Evolutionary conservation across 345 rosid genomes (phyloP).

Genomic region (Gossypium herbaceum): DNA sequence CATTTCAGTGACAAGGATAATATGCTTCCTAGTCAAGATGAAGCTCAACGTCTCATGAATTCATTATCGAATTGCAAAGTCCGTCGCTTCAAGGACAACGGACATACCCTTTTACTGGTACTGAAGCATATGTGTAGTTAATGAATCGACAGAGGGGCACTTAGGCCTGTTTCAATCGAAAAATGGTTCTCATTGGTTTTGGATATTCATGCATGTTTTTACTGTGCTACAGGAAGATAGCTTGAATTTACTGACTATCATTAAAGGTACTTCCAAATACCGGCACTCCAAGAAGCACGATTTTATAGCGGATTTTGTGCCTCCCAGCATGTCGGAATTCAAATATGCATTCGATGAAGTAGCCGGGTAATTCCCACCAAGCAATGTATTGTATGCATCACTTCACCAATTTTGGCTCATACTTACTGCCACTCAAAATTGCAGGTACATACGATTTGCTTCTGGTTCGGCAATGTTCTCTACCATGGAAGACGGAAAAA

Average conservation of each 20-base stretch:
- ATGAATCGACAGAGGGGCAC: not conserved
- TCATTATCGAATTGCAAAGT: not conserved
- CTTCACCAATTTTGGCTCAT: constrained; percentile 12
- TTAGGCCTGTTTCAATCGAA: not conserved
- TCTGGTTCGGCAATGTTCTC: constrained; percentile 57
- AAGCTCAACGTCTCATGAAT: not conserved
- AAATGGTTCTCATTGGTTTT: not conserved
- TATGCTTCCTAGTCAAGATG: not conserved
- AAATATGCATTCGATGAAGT: not conserved
- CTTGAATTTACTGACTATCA: not conserved
- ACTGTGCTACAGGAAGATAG: not conserved
- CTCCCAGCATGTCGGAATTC: not conserved
- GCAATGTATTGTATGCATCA: not conserved
- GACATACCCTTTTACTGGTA: not conserved
- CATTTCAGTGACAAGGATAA: not conserved
- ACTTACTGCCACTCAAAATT: constrained; percentile 2
- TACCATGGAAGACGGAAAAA: constrained; percentile 64
- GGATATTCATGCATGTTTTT: not conserved
- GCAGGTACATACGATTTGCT: constrained; percentile 43
- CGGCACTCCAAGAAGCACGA: not conserved
- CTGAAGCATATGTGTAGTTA: not conserved
- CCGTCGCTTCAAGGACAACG: not conserved
- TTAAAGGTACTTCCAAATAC: constrained; percentile 4
- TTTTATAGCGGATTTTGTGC: not conserved
- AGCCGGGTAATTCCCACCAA: not conserved